A percentile compares a stretch with the other conserved stretches of the same genome.
These are phyloP conservation scores for Crassisporium funariophilum DNA, from an alignment of 768 basidiomycete species.

Conservation along the genomic window DNA sequence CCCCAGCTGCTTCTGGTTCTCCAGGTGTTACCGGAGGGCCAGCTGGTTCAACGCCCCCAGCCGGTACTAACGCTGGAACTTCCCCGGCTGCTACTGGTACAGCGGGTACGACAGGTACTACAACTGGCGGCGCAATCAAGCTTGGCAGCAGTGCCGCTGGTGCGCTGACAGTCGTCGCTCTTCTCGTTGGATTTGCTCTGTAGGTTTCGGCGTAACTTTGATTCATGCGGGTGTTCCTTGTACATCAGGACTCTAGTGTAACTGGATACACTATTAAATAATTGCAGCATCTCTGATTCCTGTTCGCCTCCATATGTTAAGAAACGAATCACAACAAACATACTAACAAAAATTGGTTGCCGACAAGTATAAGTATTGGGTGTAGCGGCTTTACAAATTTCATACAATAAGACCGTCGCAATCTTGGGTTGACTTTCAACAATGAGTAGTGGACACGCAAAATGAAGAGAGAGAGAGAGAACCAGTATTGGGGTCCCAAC, in stretches of 20 bases:
- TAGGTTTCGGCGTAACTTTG: too few relatives aligned
- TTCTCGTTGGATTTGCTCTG: conserved; percentile 34
- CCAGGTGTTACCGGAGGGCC: conserved; percentile 18
- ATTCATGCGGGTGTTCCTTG: neutral
- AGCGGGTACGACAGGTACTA: neutral
- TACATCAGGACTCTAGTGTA: neutral
- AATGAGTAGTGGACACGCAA: too few relatives aligned
- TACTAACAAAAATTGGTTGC: too few relatives aligned
- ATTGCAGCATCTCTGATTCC: too few relatives aligned
- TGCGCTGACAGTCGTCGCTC: conserved; percentile 31
- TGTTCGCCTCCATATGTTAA: too few relatives aligned
- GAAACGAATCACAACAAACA: too few relatives aligned
- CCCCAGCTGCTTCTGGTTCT: conserved; percentile 10
- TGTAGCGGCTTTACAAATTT: too few relatives aligned
- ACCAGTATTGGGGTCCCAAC: too few relatives aligned
- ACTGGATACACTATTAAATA: neutral
- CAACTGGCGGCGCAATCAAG: conserved; percentile 26
- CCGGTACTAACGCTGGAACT: conserved; percentile 7
- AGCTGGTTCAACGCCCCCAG: neutral
- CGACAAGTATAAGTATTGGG: too few relatives aligned
- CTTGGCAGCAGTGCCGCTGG: conserved; percentile 36
- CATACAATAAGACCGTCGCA: too few relatives aligned
- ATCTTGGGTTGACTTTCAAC: too few relatives aligned
- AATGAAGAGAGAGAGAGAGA: too few relatives aligned
- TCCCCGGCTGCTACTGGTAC: conserved; percentile 14